Evolutionary conservation across 2,329 filamentous ascomycete species (phyloP).

Genomic region (Pyricularia sp.): DNA sequence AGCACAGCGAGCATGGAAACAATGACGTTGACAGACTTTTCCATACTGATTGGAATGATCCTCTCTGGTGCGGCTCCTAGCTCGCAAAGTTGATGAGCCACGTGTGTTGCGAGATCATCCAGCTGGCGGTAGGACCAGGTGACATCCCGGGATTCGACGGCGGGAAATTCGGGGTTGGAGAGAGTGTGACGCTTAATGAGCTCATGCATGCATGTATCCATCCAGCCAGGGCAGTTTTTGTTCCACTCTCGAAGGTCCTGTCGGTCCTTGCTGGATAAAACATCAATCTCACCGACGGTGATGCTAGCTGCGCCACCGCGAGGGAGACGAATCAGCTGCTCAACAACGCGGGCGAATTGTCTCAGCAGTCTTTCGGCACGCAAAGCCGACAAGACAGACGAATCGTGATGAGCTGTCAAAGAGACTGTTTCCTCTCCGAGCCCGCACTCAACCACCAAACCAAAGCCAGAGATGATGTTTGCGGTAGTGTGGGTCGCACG

Average conservation of each 20-base stretch:
- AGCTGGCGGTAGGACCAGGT: background rate
- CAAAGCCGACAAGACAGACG: background rate
- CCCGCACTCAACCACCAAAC: slow-evolving; percentile 4
- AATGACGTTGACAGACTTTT: slow-evolving; percentile 7
- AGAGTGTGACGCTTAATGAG: background rate
- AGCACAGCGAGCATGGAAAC: slow-evolving; percentile 13
- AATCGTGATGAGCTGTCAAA: background rate
- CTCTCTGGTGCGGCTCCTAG: background rate
- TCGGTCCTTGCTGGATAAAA: background rate
- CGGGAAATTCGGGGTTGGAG: background rate
- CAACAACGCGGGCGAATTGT: background rate
- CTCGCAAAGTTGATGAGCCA: slow-evolving; percentile 5
- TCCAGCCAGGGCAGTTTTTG: background rate
- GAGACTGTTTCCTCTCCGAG: background rate
- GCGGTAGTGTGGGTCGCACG: slow-evolving; percentile 10
- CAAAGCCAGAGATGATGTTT: slow-evolving; percentile 1
- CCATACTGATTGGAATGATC: background rate
- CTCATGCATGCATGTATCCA: background rate
- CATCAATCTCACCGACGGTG: background rate
- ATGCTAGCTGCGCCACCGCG: background rate
- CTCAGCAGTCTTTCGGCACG: background rate
- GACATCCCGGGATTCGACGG: background rate
- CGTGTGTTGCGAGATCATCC: slow-evolving; percentile 3
- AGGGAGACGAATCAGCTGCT: background rate
- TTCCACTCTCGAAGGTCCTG: background rate